Conservation (phyloP, 2,329 filamentous ascomycete genomes). For the Colletotrichum sidae region DNA sequence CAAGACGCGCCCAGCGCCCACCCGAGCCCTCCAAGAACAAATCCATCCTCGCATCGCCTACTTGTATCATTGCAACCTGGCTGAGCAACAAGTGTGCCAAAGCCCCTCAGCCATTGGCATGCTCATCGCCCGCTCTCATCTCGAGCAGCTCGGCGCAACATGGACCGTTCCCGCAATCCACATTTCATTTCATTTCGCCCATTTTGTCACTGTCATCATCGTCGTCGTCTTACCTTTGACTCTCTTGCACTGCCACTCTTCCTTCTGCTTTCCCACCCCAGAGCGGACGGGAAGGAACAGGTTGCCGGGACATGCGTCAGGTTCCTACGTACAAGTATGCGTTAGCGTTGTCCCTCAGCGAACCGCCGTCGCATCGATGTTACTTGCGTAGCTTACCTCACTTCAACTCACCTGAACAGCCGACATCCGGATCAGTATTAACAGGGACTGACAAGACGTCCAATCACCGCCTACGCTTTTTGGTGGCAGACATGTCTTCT, state of each 20-base stretch:
- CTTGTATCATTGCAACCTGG: not conserved
- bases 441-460: no score
- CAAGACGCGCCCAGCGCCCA: conserved; percentile 25
- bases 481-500: conserved; percentile 7
- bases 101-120: conserved; percentile 9
- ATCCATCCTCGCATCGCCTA: not conserved
- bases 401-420: not conserved
- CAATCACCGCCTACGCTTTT: no score
- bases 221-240: conserved; percentile 11
- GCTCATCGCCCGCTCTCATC: conserved; percentile 9
- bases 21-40: conserved; percentile 17
- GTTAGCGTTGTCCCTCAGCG: conserved; percentile 21
- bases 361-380: conserved; percentile 16
- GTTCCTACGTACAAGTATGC: conserved; percentile 6
- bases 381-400: conserved; percentile 15
- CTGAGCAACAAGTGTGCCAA: conserved; percentile 1
- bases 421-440: conserved; percentile 7
- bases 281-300: conserved; percentile 11
- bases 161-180: conserved; percentile 19
- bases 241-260: conserved; percentile 33
- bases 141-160: conserved; percentile 28
- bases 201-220: conserved; percentile 6
- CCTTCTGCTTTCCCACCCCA: not conserved
- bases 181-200: conserved; percentile 18
- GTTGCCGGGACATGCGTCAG: conserved; percentile 3